Conservation (phyloP, 2,329 filamentous ascomycete genomes). For the Tricladium varicosporioides region DNA sequence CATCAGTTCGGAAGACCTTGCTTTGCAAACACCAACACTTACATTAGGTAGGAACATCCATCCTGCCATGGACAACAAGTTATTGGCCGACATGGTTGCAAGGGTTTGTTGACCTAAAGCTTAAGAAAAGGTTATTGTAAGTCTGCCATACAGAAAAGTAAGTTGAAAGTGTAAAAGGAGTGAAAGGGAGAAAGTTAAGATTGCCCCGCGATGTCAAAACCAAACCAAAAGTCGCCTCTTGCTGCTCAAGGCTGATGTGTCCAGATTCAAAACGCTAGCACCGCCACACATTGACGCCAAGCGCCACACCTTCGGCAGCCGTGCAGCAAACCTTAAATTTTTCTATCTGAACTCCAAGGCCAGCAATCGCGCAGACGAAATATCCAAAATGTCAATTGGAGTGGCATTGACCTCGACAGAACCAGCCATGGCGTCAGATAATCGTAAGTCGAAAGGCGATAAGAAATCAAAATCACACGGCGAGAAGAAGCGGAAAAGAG, state of each 20-base stretch:
- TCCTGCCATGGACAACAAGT: conserved; percentile 52
- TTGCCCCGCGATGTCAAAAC: conserved; percentile 5
- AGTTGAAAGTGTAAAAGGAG: neutral
- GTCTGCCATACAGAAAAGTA: neutral
- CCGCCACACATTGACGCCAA: conserved; percentile 16
- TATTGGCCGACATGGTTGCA: conserved; percentile 24
- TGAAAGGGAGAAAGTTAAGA: neutral
- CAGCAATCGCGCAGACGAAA: neutral
- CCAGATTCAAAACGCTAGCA: conserved; percentile 17
- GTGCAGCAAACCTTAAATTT: conserved; percentile 11
- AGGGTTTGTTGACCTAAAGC: neutral
- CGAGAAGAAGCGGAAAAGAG: conserved; percentile 42
- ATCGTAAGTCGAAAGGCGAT: conserved; percentile 31
- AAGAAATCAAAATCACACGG: conserved; percentile 38
- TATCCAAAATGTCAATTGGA: conserved; percentile 29
- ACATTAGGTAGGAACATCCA: conserved; percentile 64
- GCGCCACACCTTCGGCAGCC: conserved; percentile 13
- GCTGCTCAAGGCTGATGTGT: conserved; percentile 10
- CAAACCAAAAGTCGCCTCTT: neutral
- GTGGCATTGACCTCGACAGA: neutral
- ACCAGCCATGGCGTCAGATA: conserved; percentile 22
- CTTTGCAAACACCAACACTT: conserved; percentile 28
- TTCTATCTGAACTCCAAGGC: conserved; percentile 14
- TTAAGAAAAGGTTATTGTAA: neutral
- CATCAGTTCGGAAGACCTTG: neutral